Base-by-base conservation (phyloP, 1,139 yeast genomes). In the Oligophagozyma castellii region DNA sequence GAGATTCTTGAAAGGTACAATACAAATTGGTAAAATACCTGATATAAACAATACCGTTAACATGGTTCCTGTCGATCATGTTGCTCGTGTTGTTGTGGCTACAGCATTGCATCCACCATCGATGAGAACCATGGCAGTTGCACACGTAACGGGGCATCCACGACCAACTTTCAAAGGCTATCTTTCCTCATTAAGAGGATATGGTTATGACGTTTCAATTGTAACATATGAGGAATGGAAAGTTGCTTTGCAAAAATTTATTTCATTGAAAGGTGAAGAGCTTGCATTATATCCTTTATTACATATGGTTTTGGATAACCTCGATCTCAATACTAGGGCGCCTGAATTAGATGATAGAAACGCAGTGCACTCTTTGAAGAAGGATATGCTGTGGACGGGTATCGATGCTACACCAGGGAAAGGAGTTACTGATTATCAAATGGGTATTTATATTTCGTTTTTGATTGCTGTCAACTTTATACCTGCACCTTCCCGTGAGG, bases 11-110 rank as follows among this genome's bases (percentile, higher is more conserved):
- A 89, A 89, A 64, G 96, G 99, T 19, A 74, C 93, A 54, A 74
- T 77, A 29, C 95, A 89, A 57, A 59, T 89, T 36, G 94, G 95
- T 3, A 61, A 65, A 26, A 77, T 70, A 45, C 98, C 99, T 14
- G 80, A 79, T 46, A 84, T 89, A 39, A 57, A 70, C 44, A 89
- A 89, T 60, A 70, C 75, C 28, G 94, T 86, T 27, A 92, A 92
- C 54, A 84, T 86, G 83, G 95, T 84, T 14, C 98, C 98, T 3
- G 98, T 89, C 21, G 96, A 89, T 45, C 98, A 89, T 46, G 98
- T 89, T 40, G 96, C 98, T 1, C 70, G 93, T 32, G 81, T 84
- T 14, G 83, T 77, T 19, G 80, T 76, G 29, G 84, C 96, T 1
- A 61, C 92, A 19, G 77, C 94, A 0, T 64, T 89, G 40, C 70